Base-by-base conservation (phyloP, 2,329 filamentous ascomycete species). In the Berkeleyomyces rouxiae region DNA sequence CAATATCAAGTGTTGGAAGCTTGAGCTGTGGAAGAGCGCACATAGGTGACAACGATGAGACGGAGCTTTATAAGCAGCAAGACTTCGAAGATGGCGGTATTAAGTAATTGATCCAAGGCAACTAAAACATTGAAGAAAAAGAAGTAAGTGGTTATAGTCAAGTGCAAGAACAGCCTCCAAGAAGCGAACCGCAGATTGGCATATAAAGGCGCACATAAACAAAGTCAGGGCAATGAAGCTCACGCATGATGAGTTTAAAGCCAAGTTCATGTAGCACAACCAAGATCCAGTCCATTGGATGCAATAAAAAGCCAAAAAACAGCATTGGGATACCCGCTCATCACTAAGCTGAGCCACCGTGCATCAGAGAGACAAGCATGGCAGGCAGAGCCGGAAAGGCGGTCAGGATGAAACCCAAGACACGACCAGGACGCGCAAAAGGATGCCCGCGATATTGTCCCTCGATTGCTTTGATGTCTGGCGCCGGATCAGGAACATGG, bases 11-110 rank as follows among this genome's bases (percentile, higher is more conserved):
- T 40, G 53, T 31, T n/a, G 2, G 9, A 31, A 7, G 23, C 39
- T 62, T 11, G 46, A 47, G 49, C 39, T 23, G 44, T 42, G 42
- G 53, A 61, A 61, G 46, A 59, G 53, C 39, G 59, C 43, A 61
- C 63, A 61, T 36, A 37, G 36, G 53, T 13, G 33, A 61, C 55
- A 61, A 42, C 39, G 42, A 40, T 36, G 40, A 36, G 16, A 46
- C 9, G 6, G n/a, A 7, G 7, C 7, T 43, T 39, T 46, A 59
- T n/a, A 33, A 44, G 42, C 4, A 46, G 5, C 23, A 61, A 61
- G 36, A 16, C 43, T n/a, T 44, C 53, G 39, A 58, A 16, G 23
- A 59, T 57, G 40, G 49, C 37, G 44, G 46, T 13, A 55, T 59
- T 43, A 49, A 64, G 23, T 11, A 39, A 43, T 39, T n/a, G 13